phyloP scores from a whole-genome alignment of 2,329 filamentous ascomycete genomes.

The Pezicula neosporulosa region DNA sequence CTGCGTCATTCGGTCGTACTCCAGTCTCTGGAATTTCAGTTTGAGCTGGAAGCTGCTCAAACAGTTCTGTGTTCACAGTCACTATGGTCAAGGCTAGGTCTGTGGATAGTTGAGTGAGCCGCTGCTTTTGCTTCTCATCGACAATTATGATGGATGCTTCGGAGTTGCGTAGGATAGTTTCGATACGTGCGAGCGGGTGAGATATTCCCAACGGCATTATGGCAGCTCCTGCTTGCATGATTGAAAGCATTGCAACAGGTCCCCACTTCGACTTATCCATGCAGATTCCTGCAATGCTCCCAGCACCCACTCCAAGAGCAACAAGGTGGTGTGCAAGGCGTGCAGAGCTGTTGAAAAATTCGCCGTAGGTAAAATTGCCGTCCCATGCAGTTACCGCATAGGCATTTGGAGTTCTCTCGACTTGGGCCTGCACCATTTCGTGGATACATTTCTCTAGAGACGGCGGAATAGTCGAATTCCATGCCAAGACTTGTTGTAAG shows the following conservation, averaged over 20 bases:
- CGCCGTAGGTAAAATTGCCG: background rate
- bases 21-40: background rate
- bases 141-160: constrained; percentile 1
- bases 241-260: constrained; percentile 2
- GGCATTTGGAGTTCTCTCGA: constrained; percentile 1
- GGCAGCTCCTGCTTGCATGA: constrained; percentile 2
- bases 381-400: background rate
- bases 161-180: background rate
- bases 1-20: background rate
- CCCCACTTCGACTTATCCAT: constrained; percentile 1
- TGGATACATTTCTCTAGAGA: constrained; percentile 1
- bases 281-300: background rate
- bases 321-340: constrained; percentile 1
- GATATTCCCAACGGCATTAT: constrained; percentile 1
- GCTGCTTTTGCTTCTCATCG: background rate
- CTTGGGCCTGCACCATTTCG: background rate
- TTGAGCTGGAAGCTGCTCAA: constrained; percentile 1
- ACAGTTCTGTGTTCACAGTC: background rate
- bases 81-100: background rate
- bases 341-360: background rate
- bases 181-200: background rate
- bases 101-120: background rate
- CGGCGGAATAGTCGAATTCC: background rate
- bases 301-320: background rate
- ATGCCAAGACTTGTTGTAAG: constrained; percentile 1